A percentile compares a stretch with the other conserved stretches of the same genome.
Conservation (phyloP, 805 yeast genomes). For the Barnettozyma sp. region DNA sequence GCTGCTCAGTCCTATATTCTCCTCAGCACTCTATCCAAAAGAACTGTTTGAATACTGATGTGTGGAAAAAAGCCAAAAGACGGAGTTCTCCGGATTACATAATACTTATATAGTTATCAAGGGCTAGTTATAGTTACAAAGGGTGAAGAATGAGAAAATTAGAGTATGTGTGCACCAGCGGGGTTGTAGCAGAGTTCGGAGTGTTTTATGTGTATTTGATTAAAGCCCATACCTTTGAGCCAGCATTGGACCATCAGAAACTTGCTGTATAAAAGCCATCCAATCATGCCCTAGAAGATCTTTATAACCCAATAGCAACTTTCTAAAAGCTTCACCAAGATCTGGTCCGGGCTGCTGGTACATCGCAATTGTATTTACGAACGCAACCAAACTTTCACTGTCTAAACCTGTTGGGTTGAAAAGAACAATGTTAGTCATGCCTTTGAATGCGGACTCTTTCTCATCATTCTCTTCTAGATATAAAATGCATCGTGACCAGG, state of each 20-base stretch:
- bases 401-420: slow-evolving; percentile 62
- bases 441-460: slow-evolving; percentile 80
- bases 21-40: too few species aligned
- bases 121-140: too few species aligned
- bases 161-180: too few species aligned
- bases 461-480: slow-evolving; percentile 75
- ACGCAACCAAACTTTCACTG: slow-evolving; percentile 41
- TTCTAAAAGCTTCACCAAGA: slow-evolving; percentile 37
- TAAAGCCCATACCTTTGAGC: slow-evolving; percentile 14
- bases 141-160: too few species aligned
- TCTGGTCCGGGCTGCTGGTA: slow-evolving; percentile 45
- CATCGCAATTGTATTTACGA: slow-evolving; percentile 53
- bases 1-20: too few species aligned
- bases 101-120: too few species aligned
- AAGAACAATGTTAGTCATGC: slow-evolving; percentile 66
- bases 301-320: slow-evolving; percentile 40
- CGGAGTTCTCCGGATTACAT: slow-evolving; percentile 2
- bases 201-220: not conserved
- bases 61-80: too few species aligned
- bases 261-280: slow-evolving; percentile 16
- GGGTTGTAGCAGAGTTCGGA: too few species aligned
- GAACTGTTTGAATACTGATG: too few species aligned
- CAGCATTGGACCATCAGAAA: slow-evolving; percentile 19
- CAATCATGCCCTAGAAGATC: slow-evolving; percentile 39
- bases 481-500: slow-evolving; percentile 68